Base-by-base conservation (phyloP, 2,329 filamentous ascomycete genomes). In the Penicillium thymicola region DNA sequence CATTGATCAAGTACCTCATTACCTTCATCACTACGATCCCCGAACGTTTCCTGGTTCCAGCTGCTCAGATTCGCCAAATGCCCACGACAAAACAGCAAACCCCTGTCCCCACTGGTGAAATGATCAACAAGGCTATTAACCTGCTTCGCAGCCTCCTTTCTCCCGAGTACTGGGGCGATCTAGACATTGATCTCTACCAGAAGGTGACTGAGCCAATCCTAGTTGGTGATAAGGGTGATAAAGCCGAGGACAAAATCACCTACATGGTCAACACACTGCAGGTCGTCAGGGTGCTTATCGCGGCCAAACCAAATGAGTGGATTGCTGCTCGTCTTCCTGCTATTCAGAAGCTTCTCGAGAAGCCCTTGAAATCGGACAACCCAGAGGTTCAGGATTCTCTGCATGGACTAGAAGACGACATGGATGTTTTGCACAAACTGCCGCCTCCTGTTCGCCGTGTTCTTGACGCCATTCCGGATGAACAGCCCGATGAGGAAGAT, bases 231-330 rank as follows among this genome's bases (percentile, higher is more conserved):
- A 92, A 91, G 74, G 87, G 89, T 54, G 88, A 91, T 49, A 89
- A 90, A 67, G 83, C 82, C n/a, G 88, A 92, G 60, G 89, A 92
- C 40, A 92, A 91, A 67, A 82, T 89, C 41, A 95, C 90, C 0
- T 87, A 88, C 60, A 93, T 96, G 75, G 86, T 99, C 76, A 99
- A 99, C 71, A 92, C 92, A 2, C 81, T 99, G 14, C 92, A 97
- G 71, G 89, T 97, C 40, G 81, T 99, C 58, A 89, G 93, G 46
- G 89, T 97, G 57, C 86, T 99, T 46, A 81, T 97, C 57, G 91
- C 94, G 66, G 87, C 88, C 60, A 95, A 96, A 73, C 80, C 89
- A 0, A 88, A 96, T 67, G 90, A 96, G 3, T 99, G 94, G 94
- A 87, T 97, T 37, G 77, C 92, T 51, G 85, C 86, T 66, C 90